Evolutionary conservation across 352 stramenopile genomes (phyloP), one percentile per base, ranked within the genome.

Genomic region (Poterioochromonas sp.): DNA sequence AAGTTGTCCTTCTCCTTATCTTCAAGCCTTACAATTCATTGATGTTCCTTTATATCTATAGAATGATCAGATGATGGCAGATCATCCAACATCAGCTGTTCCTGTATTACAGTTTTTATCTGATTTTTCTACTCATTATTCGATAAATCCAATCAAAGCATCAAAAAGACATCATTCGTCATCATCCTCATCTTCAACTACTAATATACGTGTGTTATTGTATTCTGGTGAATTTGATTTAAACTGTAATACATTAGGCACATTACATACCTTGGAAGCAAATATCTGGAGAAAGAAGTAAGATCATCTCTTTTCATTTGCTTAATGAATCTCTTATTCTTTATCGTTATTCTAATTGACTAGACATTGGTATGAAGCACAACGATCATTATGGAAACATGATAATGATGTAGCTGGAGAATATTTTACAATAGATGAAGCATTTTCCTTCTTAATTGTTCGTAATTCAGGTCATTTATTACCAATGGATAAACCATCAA

Each of bases 401-500:
- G 65, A 35, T 39, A 8, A 8, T 26, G 65, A 74, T 40, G 65
- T 74, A 12, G 65, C 39, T 12, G 65, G 65, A 15, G 65, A 74
- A 39, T 71, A 71, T 29, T 74, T 74, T 54, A 32, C 1, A 5
- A 40, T 74, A 2, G 18, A 58, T 35, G 65, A 54, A 54, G 15
- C 32, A 22, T 35, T 74, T 15, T 58, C 65, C 0, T 74, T 74
- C 40, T 39, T 74, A 18, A 74, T 74, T n/a, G 65, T 74, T 54
- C 37, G 65, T n/a, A 74, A 74, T n/a, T 74, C 65, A 39, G 65
- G 65, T 15, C 65, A 74, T 54, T 34, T 74, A 35, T 18, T 74
- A 11, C 65, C 65, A 3, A 74, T 74, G 65, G 65, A 74, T 39
- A 3, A 39, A 1, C 65, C 65, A 32, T 34, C 8, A 26, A 39